Conservation (phyloP, 805 yeast genomes). For the Saturnispora mendoncae region DNA sequence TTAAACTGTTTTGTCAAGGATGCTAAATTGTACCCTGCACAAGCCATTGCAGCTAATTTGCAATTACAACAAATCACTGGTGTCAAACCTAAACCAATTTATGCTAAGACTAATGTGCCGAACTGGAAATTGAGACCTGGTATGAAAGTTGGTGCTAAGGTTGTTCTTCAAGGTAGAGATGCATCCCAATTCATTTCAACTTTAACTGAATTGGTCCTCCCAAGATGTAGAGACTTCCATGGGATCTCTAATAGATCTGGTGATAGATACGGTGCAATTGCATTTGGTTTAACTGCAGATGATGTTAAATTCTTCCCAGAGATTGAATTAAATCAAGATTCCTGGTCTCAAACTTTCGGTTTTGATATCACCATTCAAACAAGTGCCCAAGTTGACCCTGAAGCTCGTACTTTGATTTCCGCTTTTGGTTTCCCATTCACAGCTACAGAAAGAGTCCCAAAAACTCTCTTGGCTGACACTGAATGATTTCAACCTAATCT, state of each 20-base stretch:
- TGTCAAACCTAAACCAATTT: slow-evolving; percentile 63
- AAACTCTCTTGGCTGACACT: slow-evolving; percentile 19
- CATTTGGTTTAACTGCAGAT: slow-evolving; percentile 73
- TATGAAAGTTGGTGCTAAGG: slow-evolving; percentile 85
- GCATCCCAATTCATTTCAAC: slow-evolving; percentile 83
- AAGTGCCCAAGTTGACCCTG: slow-evolving; percentile 80
- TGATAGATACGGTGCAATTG: slow-evolving; percentile 75
- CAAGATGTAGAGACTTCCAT: slow-evolving; percentile 79
- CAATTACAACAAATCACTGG: slow-evolving; percentile 95
- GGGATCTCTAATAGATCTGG: slow-evolving; percentile 76
- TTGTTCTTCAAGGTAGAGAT: slow-evolving; percentile 64
- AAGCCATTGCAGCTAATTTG: slow-evolving; percentile 65
- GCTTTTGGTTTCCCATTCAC: slow-evolving; percentile 75
- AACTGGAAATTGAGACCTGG: slow-evolving; percentile 84
- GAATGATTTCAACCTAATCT: neutral
- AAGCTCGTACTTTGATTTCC: slow-evolving; percentile 78
- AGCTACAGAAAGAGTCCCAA: slow-evolving; percentile 39
- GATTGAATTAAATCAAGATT: slow-evolving; percentile 79
- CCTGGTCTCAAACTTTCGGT: slow-evolving; percentile 83
- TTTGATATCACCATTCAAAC: slow-evolving; percentile 81
- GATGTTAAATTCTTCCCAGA: slow-evolving; percentile 86
- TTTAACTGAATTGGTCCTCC: slow-evolving; percentile 83
- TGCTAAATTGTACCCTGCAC: slow-evolving; percentile 60
- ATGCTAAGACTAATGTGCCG: slow-evolving; percentile 70
- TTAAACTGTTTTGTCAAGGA: slow-evolving; percentile 71